Evolutionary conservation across 83 land plant species (phyloP), one percentile per base, ranked within the genome.

Genomic region (Isoetes engelmannii): DNA sequence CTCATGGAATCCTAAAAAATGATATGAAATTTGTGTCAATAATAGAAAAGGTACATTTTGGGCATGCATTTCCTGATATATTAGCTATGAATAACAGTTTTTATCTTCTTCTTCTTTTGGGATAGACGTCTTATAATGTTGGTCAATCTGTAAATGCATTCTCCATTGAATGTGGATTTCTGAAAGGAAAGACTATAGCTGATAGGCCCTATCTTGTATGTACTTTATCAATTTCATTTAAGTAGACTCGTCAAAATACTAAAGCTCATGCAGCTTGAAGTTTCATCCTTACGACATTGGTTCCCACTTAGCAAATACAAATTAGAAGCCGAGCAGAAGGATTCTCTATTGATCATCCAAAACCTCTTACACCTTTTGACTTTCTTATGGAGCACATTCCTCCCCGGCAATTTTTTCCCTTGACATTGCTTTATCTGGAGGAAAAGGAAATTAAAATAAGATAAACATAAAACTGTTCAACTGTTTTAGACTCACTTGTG

Each of bases 181-280:
- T 91, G 48, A 91, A 84, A 81, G 82, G 81, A 80, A 91, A 88
- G 70, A 81, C 87, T 62, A 87, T 85, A 45, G 68, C 69, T 15
- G 86, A 91, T 72, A 80, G 93, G 7, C 97, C 97, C 5, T 93
- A 91, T 80, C 82, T 88, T 45, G 96, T 91, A 81, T 64, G n/a
- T n/a, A n/a, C n/a, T n/a, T n/a, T n/a, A 83, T 46, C 53, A 20
- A 37, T 5, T 47, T 41, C n/a, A 45, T 8, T n/a, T n/a, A n/a
- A n/a, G n/a, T n/a, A n/a, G n/a, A n/a, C n/a, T n/a, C n/a, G n/a
- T n/a, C n/a, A n/a, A n/a, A n/a, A n/a, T n/a, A n/a, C n/a, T n/a
- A n/a, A n/a, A n/a, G n/a, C n/a, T n/a, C n/a, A n/a, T n/a, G n/a
- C n/a, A n/a, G n/a, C n/a, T n/a, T n/a, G n/a, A n/a, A n/a, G n/a